These are phyloP conservation scores for Blastosporella zonata DNA, from an alignment of 1,284 basidiomycete species.

Conservation along the genomic window DNA sequence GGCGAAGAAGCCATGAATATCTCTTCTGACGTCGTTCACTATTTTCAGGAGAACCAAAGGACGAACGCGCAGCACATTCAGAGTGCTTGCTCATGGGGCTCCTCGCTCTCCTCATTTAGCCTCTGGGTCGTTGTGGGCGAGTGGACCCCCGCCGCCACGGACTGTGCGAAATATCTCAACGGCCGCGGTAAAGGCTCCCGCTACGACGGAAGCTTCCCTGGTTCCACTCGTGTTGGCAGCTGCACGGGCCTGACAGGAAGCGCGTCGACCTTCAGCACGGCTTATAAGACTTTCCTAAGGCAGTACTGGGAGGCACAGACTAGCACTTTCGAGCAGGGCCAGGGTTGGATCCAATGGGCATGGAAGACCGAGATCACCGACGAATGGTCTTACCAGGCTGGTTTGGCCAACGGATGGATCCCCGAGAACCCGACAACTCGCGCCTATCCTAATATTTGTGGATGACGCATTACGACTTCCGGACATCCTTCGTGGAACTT, in stretches of 20 bases:
- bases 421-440: slow-evolving; percentile 47
- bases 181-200: slow-evolving; percentile 69
- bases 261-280: slow-evolving; percentile 66
- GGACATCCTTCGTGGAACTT: background rate
- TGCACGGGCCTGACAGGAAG: slow-evolving; percentile 75
- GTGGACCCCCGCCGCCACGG: slow-evolving; percentile 81
- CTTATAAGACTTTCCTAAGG: slow-evolving; percentile 82
- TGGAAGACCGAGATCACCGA: slow-evolving; percentile 72
- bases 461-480: slow-evolving; percentile 19
- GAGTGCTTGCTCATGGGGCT: slow-evolving; percentile 54
- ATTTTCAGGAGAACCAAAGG: slow-evolving; percentile 47
- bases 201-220: slow-evolving; percentile 77
- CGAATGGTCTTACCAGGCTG: slow-evolving; percentile 77
- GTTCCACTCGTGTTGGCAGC: slow-evolving; percentile 64
- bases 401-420: slow-evolving; percentile 82
- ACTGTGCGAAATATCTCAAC: slow-evolving; percentile 83
- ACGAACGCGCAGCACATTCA: slow-evolving; percentile 61
- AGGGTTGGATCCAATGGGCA: slow-evolving; percentile 75
- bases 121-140: slow-evolving; percentile 83
- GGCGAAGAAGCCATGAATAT: background rate
- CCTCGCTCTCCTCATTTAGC: slow-evolving; percentile 50
- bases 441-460: slow-evolving; percentile 41
- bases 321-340: slow-evolving; percentile 57
- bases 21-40: background rate
- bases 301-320: slow-evolving; percentile 86